phyloP scores from a whole-genome alignment of 257 asterid species.

The Galeopsis tetrahit region DNA sequence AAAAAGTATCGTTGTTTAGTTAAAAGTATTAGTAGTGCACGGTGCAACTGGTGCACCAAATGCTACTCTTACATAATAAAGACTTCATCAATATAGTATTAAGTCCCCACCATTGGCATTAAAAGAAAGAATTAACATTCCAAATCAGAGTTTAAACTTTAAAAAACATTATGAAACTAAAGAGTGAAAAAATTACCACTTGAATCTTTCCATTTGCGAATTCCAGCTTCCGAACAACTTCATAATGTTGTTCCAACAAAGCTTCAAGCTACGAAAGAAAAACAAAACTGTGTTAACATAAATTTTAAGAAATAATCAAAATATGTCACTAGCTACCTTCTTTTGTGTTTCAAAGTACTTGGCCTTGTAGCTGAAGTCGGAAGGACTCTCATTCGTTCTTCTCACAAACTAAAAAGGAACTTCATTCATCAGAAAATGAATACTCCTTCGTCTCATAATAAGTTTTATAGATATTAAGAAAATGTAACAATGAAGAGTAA shows the following conservation, averaged over 20 bases:
- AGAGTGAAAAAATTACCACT: conserved; percentile 37
- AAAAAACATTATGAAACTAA: background rate
- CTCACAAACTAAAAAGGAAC: conserved; percentile 3
- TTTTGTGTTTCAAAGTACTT: conserved; percentile 48
- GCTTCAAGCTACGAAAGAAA: conserved; percentile 38
- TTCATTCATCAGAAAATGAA: background rate
- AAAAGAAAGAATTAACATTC: background rate
- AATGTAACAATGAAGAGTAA: too few species aligned
- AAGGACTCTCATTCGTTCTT: conserved; percentile 24
- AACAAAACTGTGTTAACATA: background rate
- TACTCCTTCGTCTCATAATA: too few species aligned
- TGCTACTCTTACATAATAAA: too few species aligned
- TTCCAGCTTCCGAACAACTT: conserved; percentile 41
- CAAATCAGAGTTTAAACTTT: background rate
- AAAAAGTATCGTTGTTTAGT: too few species aligned
- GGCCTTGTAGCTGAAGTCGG: conserved; percentile 42
- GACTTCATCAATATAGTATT: background rate
- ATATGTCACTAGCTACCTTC: conserved; percentile 46
- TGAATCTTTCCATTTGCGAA: conserved; percentile 46
- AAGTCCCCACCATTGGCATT: conserved; percentile 19
- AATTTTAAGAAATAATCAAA: background rate
- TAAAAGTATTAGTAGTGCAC: too few species aligned
- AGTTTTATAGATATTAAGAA: too few species aligned
- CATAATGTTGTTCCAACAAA: conserved; percentile 39
- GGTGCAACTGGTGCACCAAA: too few species aligned